phyloP scores from a whole-genome alignment of 805 yeast genomes.

The Priceomyces haplophilus region DNA sequence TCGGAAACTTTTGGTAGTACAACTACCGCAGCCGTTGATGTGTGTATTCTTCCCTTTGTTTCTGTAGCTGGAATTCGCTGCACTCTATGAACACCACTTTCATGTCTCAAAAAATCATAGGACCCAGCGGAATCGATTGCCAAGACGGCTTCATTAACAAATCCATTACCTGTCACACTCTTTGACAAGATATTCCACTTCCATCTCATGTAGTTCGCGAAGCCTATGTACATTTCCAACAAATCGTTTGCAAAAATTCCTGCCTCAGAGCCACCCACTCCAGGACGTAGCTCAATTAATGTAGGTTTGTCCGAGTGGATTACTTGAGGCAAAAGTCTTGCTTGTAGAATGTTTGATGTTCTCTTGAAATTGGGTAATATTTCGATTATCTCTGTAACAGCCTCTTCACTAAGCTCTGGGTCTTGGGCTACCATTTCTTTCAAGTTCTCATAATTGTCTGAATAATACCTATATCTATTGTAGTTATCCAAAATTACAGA shows the following conservation, averaged over 20 bases:
- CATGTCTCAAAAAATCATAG: conserved; percentile 69
- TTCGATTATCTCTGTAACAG: conserved; percentile 53
- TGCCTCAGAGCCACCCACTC: conserved; percentile 95
- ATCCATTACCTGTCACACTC: conserved; percentile 54
- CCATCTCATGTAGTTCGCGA: conserved; percentile 69
- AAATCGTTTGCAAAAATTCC: conserved; percentile 80
- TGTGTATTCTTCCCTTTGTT: conserved; percentile 89
- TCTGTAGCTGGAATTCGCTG: conserved; percentile 94
- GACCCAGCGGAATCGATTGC: conserved; percentile 72
- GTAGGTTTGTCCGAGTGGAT: conserved; percentile 75
- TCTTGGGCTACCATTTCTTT: conserved; percentile 32
- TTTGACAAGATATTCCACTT: conserved; percentile 55
- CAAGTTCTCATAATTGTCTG: conserved; percentile 24
- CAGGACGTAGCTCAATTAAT: conserved; percentile 84
- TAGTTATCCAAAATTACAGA: conserved; percentile 31
- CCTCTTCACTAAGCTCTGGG: conserved; percentile 50
- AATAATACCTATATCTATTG: conserved; percentile 23
- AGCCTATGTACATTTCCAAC: conserved; percentile 74
- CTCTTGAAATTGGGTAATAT: conserved; percentile 44
- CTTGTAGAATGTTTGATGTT: conserved; percentile 47
- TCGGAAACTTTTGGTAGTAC: conserved; percentile 80
- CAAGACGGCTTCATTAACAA: conserved; percentile 74
- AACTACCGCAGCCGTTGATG: conserved; percentile 94
- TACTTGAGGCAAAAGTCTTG: conserved; percentile 68
- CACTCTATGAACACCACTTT: conserved; percentile 95